These are phyloP conservation scores for Thelephora terrestris DNA, from an alignment of 1,284 basidiomycete genomes.

Conservation along the genomic window DNA sequence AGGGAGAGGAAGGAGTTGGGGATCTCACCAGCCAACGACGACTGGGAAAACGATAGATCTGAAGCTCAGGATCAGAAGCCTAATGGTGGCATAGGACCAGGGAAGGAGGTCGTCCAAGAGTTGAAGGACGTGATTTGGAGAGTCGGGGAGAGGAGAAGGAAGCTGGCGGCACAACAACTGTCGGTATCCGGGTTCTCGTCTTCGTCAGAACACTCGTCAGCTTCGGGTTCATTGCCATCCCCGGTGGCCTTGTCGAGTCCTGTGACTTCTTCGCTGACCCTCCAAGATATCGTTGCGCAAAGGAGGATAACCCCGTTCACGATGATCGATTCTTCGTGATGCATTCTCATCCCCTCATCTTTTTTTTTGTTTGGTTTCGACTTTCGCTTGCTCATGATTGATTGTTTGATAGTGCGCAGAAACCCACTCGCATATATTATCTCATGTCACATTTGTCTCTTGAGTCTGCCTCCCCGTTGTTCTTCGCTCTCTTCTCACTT, in stretches of 20 bases:
- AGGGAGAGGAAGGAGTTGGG: conserved; percentile 31
- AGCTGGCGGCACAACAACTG: conserved; percentile 27
- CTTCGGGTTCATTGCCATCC: too few species aligned
- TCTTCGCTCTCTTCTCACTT: too few species aligned
- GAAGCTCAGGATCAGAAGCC: conserved; percentile 6
- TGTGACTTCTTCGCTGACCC: too few species aligned
- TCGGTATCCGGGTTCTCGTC: not conserved
- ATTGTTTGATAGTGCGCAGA: not conserved
- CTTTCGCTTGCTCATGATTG: not conserved
- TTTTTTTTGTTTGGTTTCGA: not conserved
- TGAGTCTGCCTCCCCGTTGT: too few species aligned
- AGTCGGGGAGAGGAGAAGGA: conserved; percentile 58
- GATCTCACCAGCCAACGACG: conserved; percentile 5
- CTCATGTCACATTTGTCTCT: too few species aligned
- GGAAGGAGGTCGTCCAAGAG: conserved; percentile 72
- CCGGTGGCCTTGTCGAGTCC: too few species aligned
- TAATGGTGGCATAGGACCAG: conserved; percentile 50
- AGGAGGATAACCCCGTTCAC: conserved; percentile 1
- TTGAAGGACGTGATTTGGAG: conserved; percentile 78
- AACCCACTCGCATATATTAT: too few species aligned
- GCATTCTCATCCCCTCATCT: not conserved
- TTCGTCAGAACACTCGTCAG: too few species aligned
- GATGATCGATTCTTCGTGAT: conserved; percentile 1
- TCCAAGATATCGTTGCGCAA: not conserved
- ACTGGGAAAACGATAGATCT: conserved; percentile 5